These are phyloP conservation scores for Teunomyces kruisii DNA, from an alignment of 805 yeast species.

Conservation along the genomic window DNA sequence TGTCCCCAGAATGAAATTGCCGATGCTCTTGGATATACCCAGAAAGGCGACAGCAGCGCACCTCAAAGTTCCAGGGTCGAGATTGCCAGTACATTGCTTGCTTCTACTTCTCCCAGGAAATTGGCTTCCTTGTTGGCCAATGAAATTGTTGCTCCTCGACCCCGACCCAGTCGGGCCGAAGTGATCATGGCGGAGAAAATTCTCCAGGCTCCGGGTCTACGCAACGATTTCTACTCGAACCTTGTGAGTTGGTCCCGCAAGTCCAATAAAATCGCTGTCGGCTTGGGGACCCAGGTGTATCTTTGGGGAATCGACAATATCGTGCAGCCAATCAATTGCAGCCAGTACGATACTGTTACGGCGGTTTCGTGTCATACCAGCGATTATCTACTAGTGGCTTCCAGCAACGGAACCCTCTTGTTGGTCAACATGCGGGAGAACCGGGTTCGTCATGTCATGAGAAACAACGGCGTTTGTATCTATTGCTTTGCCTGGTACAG, in stretches of 20 bases:
- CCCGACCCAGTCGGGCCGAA: slow-evolving; percentile 3
- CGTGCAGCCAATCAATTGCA: slow-evolving; percentile 46
- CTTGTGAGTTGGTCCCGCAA: slow-evolving; percentile 67
- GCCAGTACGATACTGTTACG: slow-evolving; percentile 49
- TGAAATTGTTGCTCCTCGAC: not conserved
- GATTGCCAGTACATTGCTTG: slow-evolving; percentile 16
- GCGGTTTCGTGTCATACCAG: slow-evolving; percentile 56
- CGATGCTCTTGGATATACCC: slow-evolving; percentile 46
- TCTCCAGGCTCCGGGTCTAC: slow-evolving; percentile 60
- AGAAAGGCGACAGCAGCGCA: not conserved
- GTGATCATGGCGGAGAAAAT: slow-evolving; percentile 10
- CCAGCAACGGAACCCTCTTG: slow-evolving; percentile 54
- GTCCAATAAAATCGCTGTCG: slow-evolving; percentile 60
- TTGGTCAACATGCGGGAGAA: slow-evolving; percentile 41
- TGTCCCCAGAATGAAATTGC: slow-evolving; percentile 44
- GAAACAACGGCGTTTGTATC: slow-evolving; percentile 39
- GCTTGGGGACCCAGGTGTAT: slow-evolving; percentile 57
- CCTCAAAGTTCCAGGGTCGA: slow-evolving; percentile 5
- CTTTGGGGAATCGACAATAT: slow-evolving; percentile 55
- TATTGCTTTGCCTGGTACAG: slow-evolving; percentile 65
- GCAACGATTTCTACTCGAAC: slow-evolving; percentile 78
- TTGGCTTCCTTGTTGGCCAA: slow-evolving; percentile 10
- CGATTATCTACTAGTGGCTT: slow-evolving; percentile 53
- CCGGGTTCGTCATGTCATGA: slow-evolving; percentile 12
- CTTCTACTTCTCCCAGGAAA: slow-evolving; percentile 11